Evolutionary conservation across 1,139 yeast species (phyloP), one percentile per base, ranked within the genome.

Genomic region (Insectozyma bohioensis): DNA sequence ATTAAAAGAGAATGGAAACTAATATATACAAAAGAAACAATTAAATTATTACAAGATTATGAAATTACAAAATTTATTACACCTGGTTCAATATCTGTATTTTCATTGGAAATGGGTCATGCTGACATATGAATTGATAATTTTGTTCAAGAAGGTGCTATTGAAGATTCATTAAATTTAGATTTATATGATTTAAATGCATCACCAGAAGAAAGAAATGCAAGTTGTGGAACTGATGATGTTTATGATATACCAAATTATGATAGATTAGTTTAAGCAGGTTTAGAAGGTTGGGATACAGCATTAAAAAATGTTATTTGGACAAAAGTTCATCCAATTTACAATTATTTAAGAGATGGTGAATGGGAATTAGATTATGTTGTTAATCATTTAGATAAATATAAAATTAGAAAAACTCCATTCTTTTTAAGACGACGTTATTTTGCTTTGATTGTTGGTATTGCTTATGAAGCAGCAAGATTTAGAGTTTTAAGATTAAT

Each of bases 231-330:
- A 4, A 47, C 56, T 6, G 82, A 72, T 33, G 95, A 96, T 4
- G 76, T 76, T 0, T 92, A 92, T 57, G 56, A 61, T 34, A 70
- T 92, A 31, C 97, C 97, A 0, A 66, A 71, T 21, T 65, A 74
- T 55, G 97, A 97, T 0, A 61, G 64, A 11, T 65, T 90, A 31
- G 82, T 80, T 0, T 92, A 87, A 56, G 90, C 95, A 27, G 98
- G 98, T 9, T 63, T 92, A 18, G 95, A 86, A 59, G 98, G 98
- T 4, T 92, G 96, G 95, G 76, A 80, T 30, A 69, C 87, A 0
- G 81, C 81, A 0, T 59, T 90, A 42, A 71, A 76, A 39, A 61
- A 67, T 18, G 75, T 88, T 7, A 78, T 87, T 22, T 67, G 73
- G 56, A 64, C 69, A 28, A 92, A 92, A 52, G 78, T 88, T 47